Percentiles rank a stretch among this genome's conserved stretches.
Evolutionary conservation across 2,329 filamentous ascomycete genomes (phyloP).

Genomic region (Didymella pomorum): DNA sequence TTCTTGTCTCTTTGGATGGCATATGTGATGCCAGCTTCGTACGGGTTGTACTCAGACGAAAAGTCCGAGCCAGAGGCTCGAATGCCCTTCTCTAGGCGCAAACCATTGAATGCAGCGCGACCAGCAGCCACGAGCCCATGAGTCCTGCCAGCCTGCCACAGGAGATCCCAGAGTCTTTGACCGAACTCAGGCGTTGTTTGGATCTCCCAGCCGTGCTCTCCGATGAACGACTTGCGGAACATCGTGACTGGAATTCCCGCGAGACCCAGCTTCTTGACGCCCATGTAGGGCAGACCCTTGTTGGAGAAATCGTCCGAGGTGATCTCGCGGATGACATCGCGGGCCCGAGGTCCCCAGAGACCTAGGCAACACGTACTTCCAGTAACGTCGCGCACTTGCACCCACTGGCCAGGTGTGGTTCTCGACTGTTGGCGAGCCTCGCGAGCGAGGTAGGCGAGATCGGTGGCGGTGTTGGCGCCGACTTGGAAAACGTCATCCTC

Average conservation of each 20-base stretch:
- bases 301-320: slow-evolving; percentile 58
- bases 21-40: slow-evolving; percentile 64
- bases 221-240: slow-evolving; percentile 67
- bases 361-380: slow-evolving; percentile 68
- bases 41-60: slow-evolving; percentile 68
- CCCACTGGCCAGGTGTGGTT: slow-evolving; percentile 53
- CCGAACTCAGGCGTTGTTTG: slow-evolving; percentile 68
- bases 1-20: slow-evolving; percentile 60
- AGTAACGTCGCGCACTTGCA: slow-evolving; percentile 66
- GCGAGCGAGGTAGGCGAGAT: slow-evolving; percentile 62
- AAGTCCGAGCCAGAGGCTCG: slow-evolving; percentile 66
- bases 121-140: slow-evolving; percentile 67
- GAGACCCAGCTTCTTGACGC: slow-evolving; percentile 59
- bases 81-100: slow-evolving; percentile 68
- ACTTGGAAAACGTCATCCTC: slow-evolving; percentile 62
- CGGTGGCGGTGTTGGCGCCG: slow-evolving; percentile 63
- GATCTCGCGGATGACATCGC: slow-evolving; percentile 59
- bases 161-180: slow-evolving; percentile 64
- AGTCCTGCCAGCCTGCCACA: slow-evolving; percentile 63
- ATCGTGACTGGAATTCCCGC: slow-evolving; percentile 64
- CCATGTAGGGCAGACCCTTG: slow-evolving; percentile 60
- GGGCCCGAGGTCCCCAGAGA: slow-evolving; percentile 67
- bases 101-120: slow-evolving; percentile 64
- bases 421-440: slow-evolving; percentile 61
- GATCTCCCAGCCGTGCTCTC: slow-evolving; percentile 70